phyloP scores from a whole-genome alignment of 495 filamentous ascomycete genomes.

The Talaromyces adpressus region DNA sequence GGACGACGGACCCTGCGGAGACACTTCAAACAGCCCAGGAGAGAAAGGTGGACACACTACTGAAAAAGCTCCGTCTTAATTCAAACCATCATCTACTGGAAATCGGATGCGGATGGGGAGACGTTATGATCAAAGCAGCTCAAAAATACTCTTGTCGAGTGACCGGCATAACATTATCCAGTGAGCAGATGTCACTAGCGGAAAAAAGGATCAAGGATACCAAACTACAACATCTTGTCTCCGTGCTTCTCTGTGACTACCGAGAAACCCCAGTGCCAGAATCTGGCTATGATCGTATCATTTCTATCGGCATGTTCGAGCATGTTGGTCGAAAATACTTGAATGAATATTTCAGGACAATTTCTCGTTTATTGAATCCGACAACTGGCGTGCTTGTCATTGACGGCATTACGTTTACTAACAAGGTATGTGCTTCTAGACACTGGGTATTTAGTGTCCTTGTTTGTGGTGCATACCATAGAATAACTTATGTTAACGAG shows the following conservation, averaged over 20 bases:
- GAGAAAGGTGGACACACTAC: constrained; percentile 55
- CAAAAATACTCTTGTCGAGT: constrained; percentile 52
- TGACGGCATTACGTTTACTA: constrained; percentile 72
- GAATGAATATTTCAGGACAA: constrained; percentile 50
- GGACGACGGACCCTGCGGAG: constrained; percentile 44
- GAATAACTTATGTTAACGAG: background rate
- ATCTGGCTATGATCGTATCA: constrained; percentile 57
- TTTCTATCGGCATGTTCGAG: constrained; percentile 72
- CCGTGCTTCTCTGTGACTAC: constrained; percentile 57
- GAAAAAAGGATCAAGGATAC: constrained; percentile 49
- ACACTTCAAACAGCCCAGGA: constrained; percentile 57
- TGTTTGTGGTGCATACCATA: background rate
- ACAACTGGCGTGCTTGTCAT: constrained; percentile 61
- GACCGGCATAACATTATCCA: constrained; percentile 54
- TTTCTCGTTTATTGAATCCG: constrained; percentile 52
- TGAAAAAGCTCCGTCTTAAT: constrained; percentile 53
- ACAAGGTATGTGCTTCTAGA: constrained; percentile 23
- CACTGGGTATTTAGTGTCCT: background rate
- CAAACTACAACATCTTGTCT: constrained; percentile 44
- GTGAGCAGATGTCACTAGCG: constrained; percentile 54
- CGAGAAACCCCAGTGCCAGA: constrained; percentile 43
- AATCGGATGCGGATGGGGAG: constrained; percentile 66
- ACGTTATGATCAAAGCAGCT: constrained; percentile 57
- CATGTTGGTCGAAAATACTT: constrained; percentile 61
- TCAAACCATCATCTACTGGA: constrained; percentile 58